These are phyloP conservation scores for Scedosporium dehoogii DNA, from an alignment of 2,329 filamentous ascomycete genomes.

Conservation along the genomic window DNA sequence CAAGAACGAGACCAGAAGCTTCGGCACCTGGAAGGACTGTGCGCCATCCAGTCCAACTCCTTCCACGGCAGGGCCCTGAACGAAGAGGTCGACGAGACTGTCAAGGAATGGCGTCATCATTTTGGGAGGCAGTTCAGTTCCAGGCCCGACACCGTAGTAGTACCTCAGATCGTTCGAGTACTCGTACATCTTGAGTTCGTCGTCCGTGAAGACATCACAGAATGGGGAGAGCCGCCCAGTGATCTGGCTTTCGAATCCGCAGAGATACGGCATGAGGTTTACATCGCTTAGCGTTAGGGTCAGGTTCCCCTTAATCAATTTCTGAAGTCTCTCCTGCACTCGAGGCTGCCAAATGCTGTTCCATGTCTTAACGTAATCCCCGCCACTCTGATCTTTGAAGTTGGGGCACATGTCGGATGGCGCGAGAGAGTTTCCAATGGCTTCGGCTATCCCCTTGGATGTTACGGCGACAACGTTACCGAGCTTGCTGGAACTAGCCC, in stretches of 20 bases:
- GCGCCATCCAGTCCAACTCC: slow-evolving; percentile 34
- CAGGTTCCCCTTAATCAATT: slow-evolving; percentile 41
- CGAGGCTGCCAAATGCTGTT: slow-evolving; percentile 40
- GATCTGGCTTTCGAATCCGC: slow-evolving; percentile 62
- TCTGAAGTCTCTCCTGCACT: slow-evolving; percentile 43
- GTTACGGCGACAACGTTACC: slow-evolving; percentile 51
- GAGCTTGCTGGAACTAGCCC: slow-evolving; percentile 39
- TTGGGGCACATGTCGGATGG: slow-evolving; percentile 54
- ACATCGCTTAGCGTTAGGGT: slow-evolving; percentile 44
- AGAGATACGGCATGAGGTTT: slow-evolving; percentile 55
- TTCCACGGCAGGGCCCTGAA: slow-evolving; percentile 36
- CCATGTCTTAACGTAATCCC: slow-evolving; percentile 36
- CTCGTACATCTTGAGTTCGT: slow-evolving; percentile 54
- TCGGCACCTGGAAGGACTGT: slow-evolving; percentile 38
- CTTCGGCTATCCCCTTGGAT: slow-evolving; percentile 35
- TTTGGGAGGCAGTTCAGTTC: slow-evolving; percentile 39
- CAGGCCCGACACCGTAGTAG: slow-evolving; percentile 54
- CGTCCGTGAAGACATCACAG: slow-evolving; percentile 51
- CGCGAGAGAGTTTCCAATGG: slow-evolving; percentile 51
- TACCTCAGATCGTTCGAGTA: slow-evolving; percentile 61
- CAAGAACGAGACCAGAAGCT: slow-evolving; percentile 50
- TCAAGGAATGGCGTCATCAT: slow-evolving; percentile 54
- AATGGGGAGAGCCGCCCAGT: slow-evolving; percentile 50
- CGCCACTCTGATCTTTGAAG: slow-evolving; percentile 44
- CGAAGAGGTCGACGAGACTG: slow-evolving; percentile 40